These are phyloP conservation scores for Wallacemonas rigidus DNA, from an alignment of 208 protist genomes.

Conservation along the genomic window DNA sequence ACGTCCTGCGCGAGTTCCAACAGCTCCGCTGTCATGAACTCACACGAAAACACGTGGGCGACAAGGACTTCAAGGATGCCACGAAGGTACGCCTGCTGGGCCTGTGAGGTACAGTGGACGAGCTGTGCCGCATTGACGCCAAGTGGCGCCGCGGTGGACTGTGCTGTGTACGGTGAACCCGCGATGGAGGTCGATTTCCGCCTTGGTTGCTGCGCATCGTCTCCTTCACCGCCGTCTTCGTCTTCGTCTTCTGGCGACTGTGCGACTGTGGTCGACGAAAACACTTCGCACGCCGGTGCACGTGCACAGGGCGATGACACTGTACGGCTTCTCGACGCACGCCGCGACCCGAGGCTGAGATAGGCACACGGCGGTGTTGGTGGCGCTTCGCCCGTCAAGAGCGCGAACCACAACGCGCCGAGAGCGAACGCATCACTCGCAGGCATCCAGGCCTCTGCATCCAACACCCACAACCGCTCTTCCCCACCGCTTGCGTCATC, in stretches of 20 bases:
- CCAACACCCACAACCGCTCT: background rate
- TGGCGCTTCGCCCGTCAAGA: constrained; percentile 45
- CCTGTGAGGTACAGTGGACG: background rate
- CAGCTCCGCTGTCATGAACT: background rate
- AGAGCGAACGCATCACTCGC: constrained; percentile 50
- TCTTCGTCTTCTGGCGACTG: too few relatives aligned
- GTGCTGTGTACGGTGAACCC: too few relatives aligned
- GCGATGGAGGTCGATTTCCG: too few relatives aligned
- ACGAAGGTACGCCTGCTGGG: background rate
- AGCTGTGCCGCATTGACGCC: background rate
- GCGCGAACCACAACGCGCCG: constrained; percentile 61
- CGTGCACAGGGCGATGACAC: background rate
- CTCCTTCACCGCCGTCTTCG: too few relatives aligned
- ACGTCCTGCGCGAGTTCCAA: background rate
- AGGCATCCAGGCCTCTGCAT: background rate
- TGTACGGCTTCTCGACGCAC: background rate
- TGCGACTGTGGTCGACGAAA: too few relatives aligned
- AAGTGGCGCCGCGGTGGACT: too few relatives aligned
- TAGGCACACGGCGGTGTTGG: constrained; percentile 31
- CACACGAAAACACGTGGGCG: background rate
- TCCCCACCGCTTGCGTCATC: background rate
- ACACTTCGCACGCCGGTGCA: background rate
- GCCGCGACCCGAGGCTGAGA: background rate
- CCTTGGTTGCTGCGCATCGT: too few relatives aligned
- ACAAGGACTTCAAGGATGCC: constrained; percentile 11